These are phyloP conservation scores for Trichosanthes truncata DNA, from an alignment of 306 rosid genomes.

Conservation along the genomic window DNA sequence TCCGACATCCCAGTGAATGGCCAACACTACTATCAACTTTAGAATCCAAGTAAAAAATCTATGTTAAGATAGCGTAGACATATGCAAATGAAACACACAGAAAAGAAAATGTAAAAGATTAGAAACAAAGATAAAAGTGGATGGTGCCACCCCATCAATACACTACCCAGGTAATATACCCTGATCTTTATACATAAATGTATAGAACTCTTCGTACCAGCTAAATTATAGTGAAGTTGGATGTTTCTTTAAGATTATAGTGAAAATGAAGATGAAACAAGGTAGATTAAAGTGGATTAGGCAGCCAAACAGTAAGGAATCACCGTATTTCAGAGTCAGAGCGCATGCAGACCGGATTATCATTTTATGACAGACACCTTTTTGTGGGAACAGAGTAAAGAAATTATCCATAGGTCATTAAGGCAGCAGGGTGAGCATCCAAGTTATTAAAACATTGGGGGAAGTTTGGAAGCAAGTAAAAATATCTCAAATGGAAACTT, in stretches of 20 bases:
- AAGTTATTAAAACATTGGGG: not conserved
- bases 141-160: not conserved
- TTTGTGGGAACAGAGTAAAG: not conserved
- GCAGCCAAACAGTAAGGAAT: not conserved
- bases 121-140: not conserved
- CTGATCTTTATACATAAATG: not conserved
- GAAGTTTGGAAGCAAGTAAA: not conserved
- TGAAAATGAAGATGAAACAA: not conserved
- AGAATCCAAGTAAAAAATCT: not conserved
- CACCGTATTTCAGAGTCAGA: not conserved
- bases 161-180: not conserved
- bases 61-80: not conserved
- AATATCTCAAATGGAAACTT: not conserved
- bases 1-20: not conserved
- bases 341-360: not conserved
- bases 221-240: not conserved
- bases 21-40: not conserved
- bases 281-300: not conserved
- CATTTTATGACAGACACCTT: not conserved
- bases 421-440: not conserved
- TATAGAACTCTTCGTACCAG: not conserved
- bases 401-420: not conserved
- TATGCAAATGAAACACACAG: not conserved
- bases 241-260: not conserved
- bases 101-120: not conserved